phyloP scores from a whole-genome alignment of 495 filamentous ascomycete genomes.

The Aspergillus nanangensis region DNA sequence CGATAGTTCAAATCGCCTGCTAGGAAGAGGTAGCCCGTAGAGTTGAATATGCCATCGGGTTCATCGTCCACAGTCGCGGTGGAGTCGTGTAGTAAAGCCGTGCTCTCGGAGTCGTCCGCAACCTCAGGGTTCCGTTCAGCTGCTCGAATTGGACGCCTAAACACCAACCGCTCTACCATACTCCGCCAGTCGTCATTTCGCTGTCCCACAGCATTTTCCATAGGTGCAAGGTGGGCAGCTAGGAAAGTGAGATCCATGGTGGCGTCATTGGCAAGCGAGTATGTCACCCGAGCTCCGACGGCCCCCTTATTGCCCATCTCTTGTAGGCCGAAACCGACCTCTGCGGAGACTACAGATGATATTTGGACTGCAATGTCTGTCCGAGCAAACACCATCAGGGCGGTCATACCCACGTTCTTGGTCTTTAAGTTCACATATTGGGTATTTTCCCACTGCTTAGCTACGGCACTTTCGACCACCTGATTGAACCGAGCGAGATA shows the following conservation, averaged over 20 bases:
- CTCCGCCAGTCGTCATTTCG: conserved; percentile 82
- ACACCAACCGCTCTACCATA: conserved; percentile 76
- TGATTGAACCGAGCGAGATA: conserved; percentile 67
- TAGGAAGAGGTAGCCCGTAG: conserved; percentile 74
- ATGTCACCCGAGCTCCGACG: conserved; percentile 69
- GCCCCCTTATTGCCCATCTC: conserved; percentile 96
- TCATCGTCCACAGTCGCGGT: conserved; percentile 15
- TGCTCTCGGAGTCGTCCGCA: conserved; percentile 32
- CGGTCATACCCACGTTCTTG: conserved; percentile 83
- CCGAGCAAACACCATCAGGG: conserved; percentile 71
- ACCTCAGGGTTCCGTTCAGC: not conserved
- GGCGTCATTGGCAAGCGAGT: conserved; percentile 26
- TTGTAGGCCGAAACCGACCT: conserved; percentile 73
- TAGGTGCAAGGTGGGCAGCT: conserved; percentile 82
- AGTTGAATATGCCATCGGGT: conserved; percentile 59
- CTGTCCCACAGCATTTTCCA: conserved; percentile 65
- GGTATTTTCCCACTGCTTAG: conserved; percentile 23
- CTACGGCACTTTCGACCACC: conserved; percentile 65
- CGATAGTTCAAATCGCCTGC: conserved; percentile 95
- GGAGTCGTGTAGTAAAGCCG: conserved; percentile 35
- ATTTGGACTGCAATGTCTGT: conserved; percentile 53
- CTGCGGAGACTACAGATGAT: conserved; percentile 59
- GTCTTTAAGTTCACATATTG: conserved; percentile 50
- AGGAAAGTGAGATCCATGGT: conserved; percentile 73
- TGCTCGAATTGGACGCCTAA: conserved; percentile 30